phyloP scores from a whole-genome alignment of 805 yeast species.

The Lachancea mirantina region DNA sequence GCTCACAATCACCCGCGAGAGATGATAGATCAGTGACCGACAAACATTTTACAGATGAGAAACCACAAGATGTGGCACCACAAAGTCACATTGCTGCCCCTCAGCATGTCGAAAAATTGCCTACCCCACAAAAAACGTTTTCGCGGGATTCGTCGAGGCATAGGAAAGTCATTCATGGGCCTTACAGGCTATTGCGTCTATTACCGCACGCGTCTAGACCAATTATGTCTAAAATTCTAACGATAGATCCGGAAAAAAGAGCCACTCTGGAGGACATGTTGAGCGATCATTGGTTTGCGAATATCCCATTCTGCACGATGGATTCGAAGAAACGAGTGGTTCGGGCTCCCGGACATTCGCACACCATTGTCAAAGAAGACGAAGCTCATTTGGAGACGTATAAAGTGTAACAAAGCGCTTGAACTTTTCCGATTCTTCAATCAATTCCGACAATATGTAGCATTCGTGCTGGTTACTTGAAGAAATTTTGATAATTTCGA shows the following conservation, averaged over 20 bases:
- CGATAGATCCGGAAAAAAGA: slow-evolving; percentile 52
- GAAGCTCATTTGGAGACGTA: slow-evolving; percentile 40
- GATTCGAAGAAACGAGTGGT: slow-evolving; percentile 35
- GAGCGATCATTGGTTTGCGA: slow-evolving; percentile 63
- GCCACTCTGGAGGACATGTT: slow-evolving; percentile 62
- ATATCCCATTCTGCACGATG: slow-evolving; percentile 55
- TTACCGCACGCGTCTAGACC: slow-evolving; percentile 82
- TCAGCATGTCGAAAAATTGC: too few relatives aligned
- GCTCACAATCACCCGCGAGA: too few relatives aligned
- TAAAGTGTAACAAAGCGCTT: slow-evolving; percentile 28
- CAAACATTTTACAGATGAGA: too few relatives aligned
- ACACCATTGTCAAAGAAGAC: slow-evolving; percentile 42
- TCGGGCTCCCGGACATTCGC: slow-evolving; percentile 44
- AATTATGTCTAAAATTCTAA: slow-evolving; percentile 56
- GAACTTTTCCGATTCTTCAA: too few relatives aligned
- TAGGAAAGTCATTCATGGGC: slow-evolving; percentile 64
- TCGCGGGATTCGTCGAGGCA: slow-evolving; percentile 24
- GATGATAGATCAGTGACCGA: too few relatives aligned
- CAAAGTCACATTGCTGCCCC: too few relatives aligned
- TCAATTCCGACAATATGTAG: too few relatives aligned
- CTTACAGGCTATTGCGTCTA: slow-evolving; percentile 71
- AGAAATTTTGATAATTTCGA: too few relatives aligned
- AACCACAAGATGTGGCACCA: too few relatives aligned
- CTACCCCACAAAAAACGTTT: background rate
- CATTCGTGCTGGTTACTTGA: too few relatives aligned